Base-by-base conservation (phyloP, 2,329 filamentous ascomycete species). In the Mollisiaceae sp. region DNA sequence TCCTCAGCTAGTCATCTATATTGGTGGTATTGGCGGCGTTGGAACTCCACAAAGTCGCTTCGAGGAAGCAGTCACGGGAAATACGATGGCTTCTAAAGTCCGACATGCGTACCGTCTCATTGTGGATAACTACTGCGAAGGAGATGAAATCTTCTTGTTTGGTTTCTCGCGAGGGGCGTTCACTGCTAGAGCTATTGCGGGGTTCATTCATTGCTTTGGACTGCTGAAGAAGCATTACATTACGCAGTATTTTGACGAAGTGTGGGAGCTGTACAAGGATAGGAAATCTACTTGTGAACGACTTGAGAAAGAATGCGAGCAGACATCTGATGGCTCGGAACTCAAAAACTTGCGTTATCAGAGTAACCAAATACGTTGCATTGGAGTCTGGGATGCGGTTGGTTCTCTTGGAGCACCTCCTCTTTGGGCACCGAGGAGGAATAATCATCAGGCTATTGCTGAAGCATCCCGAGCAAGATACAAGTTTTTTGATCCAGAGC, bases 151-250 rank as follows among this genome's bases (percentile, higher is more conserved):
- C 36, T 66, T 38, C 54, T 62, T 64, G 15, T 68, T 77, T 20
- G 78, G 77, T 0, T 79, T 79, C 64, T 79, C 77, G 11, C 70
- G 78, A 14, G 78, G 78, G 0, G 78, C 77, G 0, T 80, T 77
- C 57, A 79, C 77, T 2, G 76, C 75, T 12, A 73, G 77, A 39
- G 75, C 75, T 20, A 71, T 77, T 38, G 74, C 74, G 24, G 72
- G 72, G 27, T 72, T 78, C 59, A 71, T 78, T 12, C 45, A 43
- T 24, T 43, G 57, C 41, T 64, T 81, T 14, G 80, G 80, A 5
- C 69, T 82, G 58, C 68, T 81, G 11, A 79, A 75, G 6, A 32
- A 32, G 27, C 27, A 32, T 32, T 32, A 32, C 27, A 32, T 32
- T 32, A 32, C 27, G 27, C 27, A 32, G 27, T 32, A 32, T 32